Evolutionary conservation across 176 grass and related monocot species (phyloP).

Genomic region (Otatea glauca): DNA sequence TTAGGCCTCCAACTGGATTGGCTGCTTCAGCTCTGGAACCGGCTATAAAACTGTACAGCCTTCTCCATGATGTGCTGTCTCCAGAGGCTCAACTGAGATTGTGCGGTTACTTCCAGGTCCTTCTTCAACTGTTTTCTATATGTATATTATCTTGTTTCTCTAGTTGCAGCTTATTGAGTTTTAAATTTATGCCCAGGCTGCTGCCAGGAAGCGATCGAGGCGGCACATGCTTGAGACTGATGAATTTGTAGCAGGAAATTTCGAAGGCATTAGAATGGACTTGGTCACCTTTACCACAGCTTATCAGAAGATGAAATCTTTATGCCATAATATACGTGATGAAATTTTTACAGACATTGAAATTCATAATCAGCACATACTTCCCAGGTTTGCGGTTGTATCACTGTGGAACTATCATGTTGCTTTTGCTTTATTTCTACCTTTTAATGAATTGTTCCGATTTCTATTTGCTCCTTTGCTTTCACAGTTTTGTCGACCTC

Average conservation of each 20-base stretch:
- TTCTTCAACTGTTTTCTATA: conserved; percentile 34
- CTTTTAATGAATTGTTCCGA: conserved; percentile 1
- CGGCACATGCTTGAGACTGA: conserved; percentile 93
- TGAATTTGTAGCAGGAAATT: conserved; percentile 72
- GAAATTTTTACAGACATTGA: conserved; percentile 99
- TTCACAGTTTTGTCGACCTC: conserved; percentile 84
- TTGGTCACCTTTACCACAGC: conserved; percentile 72
- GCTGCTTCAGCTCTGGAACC: conserved; percentile 76
- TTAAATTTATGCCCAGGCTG: conserved; percentile 58
- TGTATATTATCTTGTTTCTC: conserved; percentile 25
- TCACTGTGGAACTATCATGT: neutral
- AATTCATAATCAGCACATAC: conserved; percentile 96
- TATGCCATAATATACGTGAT: conserved; percentile 83
- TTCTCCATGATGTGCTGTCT: conserved; percentile 93
- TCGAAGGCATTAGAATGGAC: conserved; percentile 72
- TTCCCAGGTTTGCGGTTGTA: conserved; percentile 69
- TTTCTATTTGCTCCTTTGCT: conserved; percentile 36
- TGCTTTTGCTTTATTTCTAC: conserved; percentile 9
- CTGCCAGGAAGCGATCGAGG: conserved; percentile 88
- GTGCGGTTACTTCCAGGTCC: conserved; percentile 96
- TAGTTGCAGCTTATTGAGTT: conserved; percentile 26
- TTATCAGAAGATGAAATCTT: conserved; percentile 90
- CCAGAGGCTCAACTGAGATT: conserved; percentile 94
- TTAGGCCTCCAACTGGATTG: conserved; percentile 76
- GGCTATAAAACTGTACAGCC: conserved; percentile 88